Evolutionary conservation across 2,329 filamentous ascomycete species (phyloP).

Genomic region (Fusarium graminum): DNA sequence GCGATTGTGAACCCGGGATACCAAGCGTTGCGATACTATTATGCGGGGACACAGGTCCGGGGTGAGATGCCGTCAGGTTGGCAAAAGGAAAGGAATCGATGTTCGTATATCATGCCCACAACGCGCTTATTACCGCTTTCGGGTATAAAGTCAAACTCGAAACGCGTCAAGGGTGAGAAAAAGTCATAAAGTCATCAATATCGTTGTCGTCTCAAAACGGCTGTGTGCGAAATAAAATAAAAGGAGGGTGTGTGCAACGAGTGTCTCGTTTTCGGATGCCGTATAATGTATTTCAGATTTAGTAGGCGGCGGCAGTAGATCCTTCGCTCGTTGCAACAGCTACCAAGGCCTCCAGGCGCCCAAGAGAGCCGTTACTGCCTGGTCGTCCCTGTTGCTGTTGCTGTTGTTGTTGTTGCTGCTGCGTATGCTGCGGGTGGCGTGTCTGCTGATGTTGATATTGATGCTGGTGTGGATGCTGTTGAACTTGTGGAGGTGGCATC

Average conservation of each 20-base stretch:
- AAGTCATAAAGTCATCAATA: constrained; percentile 45
- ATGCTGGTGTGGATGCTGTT: constrained; percentile 31
- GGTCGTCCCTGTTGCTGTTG: constrained; percentile 51
- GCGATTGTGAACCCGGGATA: constrained; percentile 19
- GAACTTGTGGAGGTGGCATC: constrained; percentile 20
- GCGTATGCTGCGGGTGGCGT: constrained; percentile 44
- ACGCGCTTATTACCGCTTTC: constrained; percentile 42
- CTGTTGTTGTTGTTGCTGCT: constrained; percentile 48
- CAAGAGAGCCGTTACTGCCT: constrained; percentile 52
- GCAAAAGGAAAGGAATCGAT: constrained; percentile 16
- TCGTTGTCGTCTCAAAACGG: constrained; percentile 39
- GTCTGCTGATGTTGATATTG: constrained; percentile 41
- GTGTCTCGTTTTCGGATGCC: neutral
- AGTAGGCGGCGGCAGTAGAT: constrained; percentile 59
- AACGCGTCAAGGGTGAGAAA: constrained; percentile 17
- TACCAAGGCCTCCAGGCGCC: constrained; percentile 59
- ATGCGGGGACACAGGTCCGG: constrained; percentile 14
- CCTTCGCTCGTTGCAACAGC: constrained; percentile 61
- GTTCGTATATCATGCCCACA: constrained; percentile 45
- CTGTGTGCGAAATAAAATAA: neutral
- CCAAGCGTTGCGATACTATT: constrained; percentile 36
- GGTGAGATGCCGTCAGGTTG: constrained; percentile 36
- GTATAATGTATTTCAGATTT: neutral
- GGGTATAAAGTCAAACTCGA: constrained; percentile 32
- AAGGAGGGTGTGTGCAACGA: too few relatives aligned